These are phyloP conservation scores for Brettanomyces anomalus DNA, from an alignment of 805 yeast genomes.

Conservation along the genomic window DNA sequence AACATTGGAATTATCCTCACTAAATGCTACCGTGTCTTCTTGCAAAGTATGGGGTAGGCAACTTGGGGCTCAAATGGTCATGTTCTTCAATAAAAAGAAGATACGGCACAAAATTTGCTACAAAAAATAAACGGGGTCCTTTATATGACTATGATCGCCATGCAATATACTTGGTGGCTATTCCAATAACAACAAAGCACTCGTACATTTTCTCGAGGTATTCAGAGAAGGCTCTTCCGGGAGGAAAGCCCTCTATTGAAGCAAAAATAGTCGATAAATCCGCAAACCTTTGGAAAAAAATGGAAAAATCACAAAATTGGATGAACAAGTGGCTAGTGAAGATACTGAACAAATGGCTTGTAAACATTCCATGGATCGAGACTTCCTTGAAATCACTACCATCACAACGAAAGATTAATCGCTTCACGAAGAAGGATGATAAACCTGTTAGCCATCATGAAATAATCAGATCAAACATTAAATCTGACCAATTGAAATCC, in stretches of 20 bases:
- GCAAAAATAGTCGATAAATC: conserved; percentile 40
- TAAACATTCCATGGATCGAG: conserved; percentile 73
- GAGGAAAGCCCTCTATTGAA: conserved; percentile 27
- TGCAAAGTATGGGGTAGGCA: too few relatives aligned
- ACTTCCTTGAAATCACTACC: conserved; percentile 70
- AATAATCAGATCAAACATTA: conserved; percentile 8
- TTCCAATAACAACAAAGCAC: conserved; percentile 60
- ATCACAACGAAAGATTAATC: conserved; percentile 22
- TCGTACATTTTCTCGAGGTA: conserved; percentile 67
- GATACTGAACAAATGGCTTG: conserved; percentile 43
- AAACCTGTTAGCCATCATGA: conserved; percentile 4
- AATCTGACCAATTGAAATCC: conserved; percentile 21
- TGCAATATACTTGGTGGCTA: conserved; percentile 50
- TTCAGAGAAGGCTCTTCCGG: conserved; percentile 25
- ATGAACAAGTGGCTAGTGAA: conserved; percentile 53
- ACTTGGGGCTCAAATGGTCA: too few relatives aligned
- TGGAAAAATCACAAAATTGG: conserved; percentile 44
- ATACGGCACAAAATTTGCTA: background rate
- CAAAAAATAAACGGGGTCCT: background rate
- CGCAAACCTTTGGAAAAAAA: conserved; percentile 49
- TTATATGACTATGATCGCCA: background rate
- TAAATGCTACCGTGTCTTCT: too few relatives aligned
- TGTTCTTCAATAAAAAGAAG: background rate
- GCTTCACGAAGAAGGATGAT: conserved; percentile 6
- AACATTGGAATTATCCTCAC: too few relatives aligned